These are phyloP conservation scores for Lepiota venenata DNA, from an alignment of 768 basidiomycete species.

Conservation along the genomic window DNA sequence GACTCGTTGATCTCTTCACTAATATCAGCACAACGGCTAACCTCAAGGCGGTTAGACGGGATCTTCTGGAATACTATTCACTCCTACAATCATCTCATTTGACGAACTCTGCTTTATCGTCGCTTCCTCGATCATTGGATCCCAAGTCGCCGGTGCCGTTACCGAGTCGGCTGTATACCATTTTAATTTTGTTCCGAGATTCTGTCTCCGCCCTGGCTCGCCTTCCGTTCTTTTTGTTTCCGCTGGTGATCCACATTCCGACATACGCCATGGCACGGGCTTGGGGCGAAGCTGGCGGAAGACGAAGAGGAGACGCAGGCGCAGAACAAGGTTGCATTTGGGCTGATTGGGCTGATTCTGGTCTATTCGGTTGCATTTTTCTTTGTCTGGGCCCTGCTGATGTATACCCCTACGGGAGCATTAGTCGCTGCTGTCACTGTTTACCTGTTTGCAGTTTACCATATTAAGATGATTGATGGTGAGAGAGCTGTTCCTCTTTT, in stretches of 20 bases:
- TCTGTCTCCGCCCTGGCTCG: constrained; percentile 65
- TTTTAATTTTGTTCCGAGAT: constrained; percentile 76
- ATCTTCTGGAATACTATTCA: constrained; percentile 85
- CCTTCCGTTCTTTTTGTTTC: constrained; percentile 88
- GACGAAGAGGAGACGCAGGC: constrained; percentile 95
- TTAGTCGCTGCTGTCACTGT: constrained; percentile 65
- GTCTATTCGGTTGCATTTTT: constrained; percentile 87
- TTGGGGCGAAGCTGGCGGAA: constrained; percentile 71
- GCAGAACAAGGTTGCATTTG: constrained; percentile 94
- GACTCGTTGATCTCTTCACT: constrained; percentile 86
- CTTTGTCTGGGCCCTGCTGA: constrained; percentile 79
- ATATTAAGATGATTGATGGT: constrained; percentile 84
- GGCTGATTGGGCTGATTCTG: constrained; percentile 66
- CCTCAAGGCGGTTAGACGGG: constrained; percentile 57
- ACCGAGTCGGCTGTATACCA: constrained; percentile 80
- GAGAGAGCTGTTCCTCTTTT: constrained; percentile 36
- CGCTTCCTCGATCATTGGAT: constrained; percentile 80
- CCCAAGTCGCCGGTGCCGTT: constrained; percentile 71
- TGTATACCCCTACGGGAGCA: constrained; percentile 72
- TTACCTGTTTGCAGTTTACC: constrained; percentile 81
- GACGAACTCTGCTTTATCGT: constrained; percentile 80
- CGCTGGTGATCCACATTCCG: constrained; percentile 79
- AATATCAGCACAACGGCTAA: constrained; percentile 59
- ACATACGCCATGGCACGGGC: constrained; percentile 78
- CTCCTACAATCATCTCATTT: constrained; percentile 78